Base-by-base conservation (phyloP, 169 alveolate genomes). In the Plasmodium vinckei region DNA sequence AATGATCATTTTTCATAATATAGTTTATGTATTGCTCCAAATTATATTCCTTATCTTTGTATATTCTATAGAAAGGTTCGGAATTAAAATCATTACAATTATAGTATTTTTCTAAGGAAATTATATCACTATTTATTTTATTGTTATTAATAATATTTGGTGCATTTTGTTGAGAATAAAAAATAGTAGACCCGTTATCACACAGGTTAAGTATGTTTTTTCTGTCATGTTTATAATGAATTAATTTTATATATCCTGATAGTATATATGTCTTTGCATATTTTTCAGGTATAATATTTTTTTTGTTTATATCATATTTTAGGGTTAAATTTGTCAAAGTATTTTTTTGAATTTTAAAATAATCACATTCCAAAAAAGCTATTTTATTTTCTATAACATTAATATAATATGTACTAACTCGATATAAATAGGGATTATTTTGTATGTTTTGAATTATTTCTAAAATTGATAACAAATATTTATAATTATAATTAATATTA, bases 171-270 rank as follows among this genome's bases (percentile, higher is more conserved):
- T 79, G 89, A 0, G 57, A n/a, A 54, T 79, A 67, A 79, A 79
- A 79, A 65, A 79, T 79, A 27, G 65, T 51, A 46, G 72, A 79
- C 25, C 89, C 71, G 21, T 79, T 79, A 53, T 79, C 89, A 46
- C 67, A 9, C n/a, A 79, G 17, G 12, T 44, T 15, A 49, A 79
- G 49, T 7, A 42, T 12, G 17, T 65, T 63, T 65, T 60, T 79
- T 79, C 89, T 64, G 72, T 79, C 89, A 49, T 33, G 42, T 65
- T 67, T 79, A 70, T 19, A 46, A 21, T 49, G 27, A 12, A 47
- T 56, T 54, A 79, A 54, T 42, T 79, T 53, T 65, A 79, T 64
- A 51, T 33, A 54, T 27, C 39, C 59, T 10, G 77, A 51, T 12
- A 51, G 13, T 6, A 23, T 42, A 39, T 54, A 5, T n/a, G 44